These are phyloP conservation scores for Aureoboletus auriporus DNA, from an alignment of 768 basidiomycete genomes.

Conservation along the genomic window DNA sequence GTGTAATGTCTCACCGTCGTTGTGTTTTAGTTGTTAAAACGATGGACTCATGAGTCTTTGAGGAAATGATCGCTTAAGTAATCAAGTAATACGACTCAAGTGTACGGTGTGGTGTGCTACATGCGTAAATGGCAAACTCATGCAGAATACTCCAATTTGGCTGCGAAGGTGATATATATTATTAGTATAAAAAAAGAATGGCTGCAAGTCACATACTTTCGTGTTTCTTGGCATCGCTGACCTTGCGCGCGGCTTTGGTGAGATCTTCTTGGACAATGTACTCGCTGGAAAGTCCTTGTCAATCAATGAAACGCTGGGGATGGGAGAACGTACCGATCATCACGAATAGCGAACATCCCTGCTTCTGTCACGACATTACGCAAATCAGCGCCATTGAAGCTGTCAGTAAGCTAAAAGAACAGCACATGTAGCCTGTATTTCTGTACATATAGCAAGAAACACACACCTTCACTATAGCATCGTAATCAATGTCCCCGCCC, in stretches of 20 bases:
- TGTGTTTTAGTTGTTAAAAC: too few relatives aligned
- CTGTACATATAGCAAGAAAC: background rate
- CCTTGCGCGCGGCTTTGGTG: constrained; percentile 93
- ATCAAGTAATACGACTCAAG: background rate
- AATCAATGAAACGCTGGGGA: background rate
- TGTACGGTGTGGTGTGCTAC: constrained; percentile 23
- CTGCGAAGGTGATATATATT: constrained; percentile 13
- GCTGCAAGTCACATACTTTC: constrained; percentile 62
- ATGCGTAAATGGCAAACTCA: constrained; percentile 18
- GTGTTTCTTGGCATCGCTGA: constrained; percentile 96
- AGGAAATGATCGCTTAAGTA: constrained; percentile 10
- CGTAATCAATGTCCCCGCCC: constrained; percentile 92
- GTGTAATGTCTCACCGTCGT: constrained; percentile 11
- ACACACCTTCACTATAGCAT: constrained; percentile 90
- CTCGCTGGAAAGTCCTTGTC: constrained; percentile 46
- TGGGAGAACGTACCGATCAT: constrained; percentile 65
- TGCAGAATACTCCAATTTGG: constrained; percentile 44
- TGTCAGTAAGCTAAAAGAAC: constrained; percentile 65
- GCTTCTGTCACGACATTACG: constrained; percentile 94
- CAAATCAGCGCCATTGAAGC: constrained; percentile 95
- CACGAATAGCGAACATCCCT: constrained; percentile 98
- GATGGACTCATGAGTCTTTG: too few relatives aligned
- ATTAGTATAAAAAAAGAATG: background rate
- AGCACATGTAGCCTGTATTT: background rate
- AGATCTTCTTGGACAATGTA: constrained; percentile 93